Base-by-base conservation (phyloP, 2,329 filamentous ascomycete species). In the Simplicillium aogashimaense region DNA sequence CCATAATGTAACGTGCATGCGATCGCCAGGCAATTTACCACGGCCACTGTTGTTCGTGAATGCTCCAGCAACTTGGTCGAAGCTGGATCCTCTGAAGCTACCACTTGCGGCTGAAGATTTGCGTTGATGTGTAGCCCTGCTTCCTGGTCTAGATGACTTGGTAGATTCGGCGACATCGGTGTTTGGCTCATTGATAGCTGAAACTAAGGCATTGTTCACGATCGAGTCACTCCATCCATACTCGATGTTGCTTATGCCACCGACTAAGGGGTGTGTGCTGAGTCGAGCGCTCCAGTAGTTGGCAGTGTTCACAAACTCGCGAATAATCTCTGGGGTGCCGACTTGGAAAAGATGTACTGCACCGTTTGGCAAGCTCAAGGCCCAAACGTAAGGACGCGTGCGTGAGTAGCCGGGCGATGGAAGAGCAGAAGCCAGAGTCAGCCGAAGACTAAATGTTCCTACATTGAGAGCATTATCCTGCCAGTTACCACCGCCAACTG, bases 281-380 rank as follows among this genome's bases (percentile, higher is more conserved):
- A 97, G 71, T 38, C 92, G 78, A 3, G 92, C 90, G 54, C 87
- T 92, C 92, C 92, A 98, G 64, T 97, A 98, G 63, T 98, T 98
- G 52, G 86, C 87, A 2, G 89, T 94, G 14, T 78, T 82, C 39
- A 97, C 89, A 53, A 95, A 98, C 58, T 98, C 92, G 50, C 84
- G 83, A 51, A 89, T 85, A 52, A 97, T 95, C 52, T 98, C 92
- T 0, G 86, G 79, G 1, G 92, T 98, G 41, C 92, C 92, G 37
- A 92, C 92, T 55, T 97, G 89, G 72, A 98, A 98, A n/a, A 98
- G 73, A 58, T 98, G 92, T 1, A 98, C 89, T 1, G 90, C 90
- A 11, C 92, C 92, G 2, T 82, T 94, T 0, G 92, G 90, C 35
- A 98, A 68, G 46, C 86, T 94, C 38, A 98, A 67, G 3, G 92